Evolutionary conservation across 1,284 basidiomycete genomes (phyloP).

Genomic region (Austroboletus sp.): DNA sequence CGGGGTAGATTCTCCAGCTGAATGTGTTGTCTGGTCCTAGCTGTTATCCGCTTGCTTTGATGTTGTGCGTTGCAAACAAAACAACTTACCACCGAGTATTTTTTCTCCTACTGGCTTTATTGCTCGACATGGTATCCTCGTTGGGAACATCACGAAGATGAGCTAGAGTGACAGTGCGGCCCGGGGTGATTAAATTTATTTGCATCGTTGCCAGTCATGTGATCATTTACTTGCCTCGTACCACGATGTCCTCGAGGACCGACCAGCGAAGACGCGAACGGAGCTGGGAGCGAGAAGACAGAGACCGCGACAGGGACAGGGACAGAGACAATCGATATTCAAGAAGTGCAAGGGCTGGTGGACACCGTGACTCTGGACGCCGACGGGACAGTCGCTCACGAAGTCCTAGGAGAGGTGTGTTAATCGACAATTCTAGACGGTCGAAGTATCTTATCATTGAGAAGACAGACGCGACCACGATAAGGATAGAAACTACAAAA

Average conservation of each 20-base stretch:
- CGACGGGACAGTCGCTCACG: slow-evolving; percentile 59
- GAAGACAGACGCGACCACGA: slow-evolving; percentile 32
- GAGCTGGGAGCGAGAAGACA: slow-evolving; percentile 58
- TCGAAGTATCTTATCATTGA: slow-evolving; percentile 1
- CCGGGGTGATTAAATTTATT: not conserved
- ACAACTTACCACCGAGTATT: slow-evolving; percentile 17
- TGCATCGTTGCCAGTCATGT: slow-evolving; percentile 22
- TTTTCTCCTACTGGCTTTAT: slow-evolving; percentile 9
- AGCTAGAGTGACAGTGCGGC: not conserved
- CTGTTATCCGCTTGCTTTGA: slow-evolving; percentile 9
- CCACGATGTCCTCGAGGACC: slow-evolving; percentile 44
- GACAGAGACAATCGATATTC: slow-evolving; percentile 29
- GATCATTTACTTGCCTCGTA: slow-evolving; percentile 10
- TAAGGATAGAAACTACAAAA: slow-evolving; percentile 36
- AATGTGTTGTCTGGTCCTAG: slow-evolving; percentile 36
- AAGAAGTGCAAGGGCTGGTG: slow-evolving; percentile 32
- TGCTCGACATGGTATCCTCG: slow-evolving; percentile 16
- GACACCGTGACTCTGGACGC: slow-evolving; percentile 42
- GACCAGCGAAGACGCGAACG: slow-evolving; percentile 58
- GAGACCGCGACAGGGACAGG: slow-evolving; percentile 41
- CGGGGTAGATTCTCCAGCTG: slow-evolving; percentile 44
- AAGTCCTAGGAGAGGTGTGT: slow-evolving; percentile 51
- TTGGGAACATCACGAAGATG: slow-evolving; percentile 15
- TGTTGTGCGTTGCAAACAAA: slow-evolving; percentile 4
- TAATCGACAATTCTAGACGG: not conserved